Percentiles rank a stretch among this genome's conserved stretches.
These are phyloP conservation scores for Carex arenaria DNA, from an alignment of 202 grass and related monocot species.

Conservation along the genomic window DNA sequence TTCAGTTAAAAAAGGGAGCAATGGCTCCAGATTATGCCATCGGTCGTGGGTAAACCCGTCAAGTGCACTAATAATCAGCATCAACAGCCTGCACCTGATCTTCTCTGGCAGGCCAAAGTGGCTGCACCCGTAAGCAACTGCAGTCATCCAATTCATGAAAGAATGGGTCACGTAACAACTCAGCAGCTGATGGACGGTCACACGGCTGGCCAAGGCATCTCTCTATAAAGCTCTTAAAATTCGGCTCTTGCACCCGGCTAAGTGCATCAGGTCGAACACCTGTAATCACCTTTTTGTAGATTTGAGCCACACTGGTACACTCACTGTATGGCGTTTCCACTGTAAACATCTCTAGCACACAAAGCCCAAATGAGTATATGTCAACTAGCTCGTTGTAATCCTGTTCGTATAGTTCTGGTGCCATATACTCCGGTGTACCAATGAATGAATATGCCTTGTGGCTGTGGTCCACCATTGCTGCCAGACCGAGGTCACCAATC, in stretches of 20 bases:
- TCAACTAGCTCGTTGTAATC: constrained; percentile 85
- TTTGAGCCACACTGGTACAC: constrained; percentile 59
- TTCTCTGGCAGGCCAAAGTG: constrained; percentile 45
- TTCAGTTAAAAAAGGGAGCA: no score
- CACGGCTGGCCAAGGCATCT: neutral
- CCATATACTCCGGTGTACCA: constrained; percentile 94
- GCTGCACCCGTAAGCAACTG: constrained; percentile 51
- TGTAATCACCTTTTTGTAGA: constrained; percentile 54
- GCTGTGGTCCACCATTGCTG: constrained; percentile 64
- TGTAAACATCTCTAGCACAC: constrained; percentile 89
- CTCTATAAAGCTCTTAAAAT: neutral
- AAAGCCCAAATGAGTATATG: constrained; percentile 92
- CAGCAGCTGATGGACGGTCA: neutral
- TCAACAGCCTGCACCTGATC: neutral
- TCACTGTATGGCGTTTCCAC: constrained; percentile 77
- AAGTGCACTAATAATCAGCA: neutral
- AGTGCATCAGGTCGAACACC: constrained; percentile 48
- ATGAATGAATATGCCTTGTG: constrained; percentile 72
- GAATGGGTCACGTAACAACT: constrained; percentile 32
- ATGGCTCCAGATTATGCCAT: neutral
- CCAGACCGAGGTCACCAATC: constrained; percentile 86
- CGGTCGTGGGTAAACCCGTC: neutral
- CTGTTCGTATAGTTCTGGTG: constrained; percentile 84
- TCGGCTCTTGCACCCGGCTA: constrained; percentile 16
- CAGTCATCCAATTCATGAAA: constrained; percentile 3